Evolutionary conservation across 305 asterid species (phyloP).

Genomic region (Fraxinus angustifolia): DNA sequence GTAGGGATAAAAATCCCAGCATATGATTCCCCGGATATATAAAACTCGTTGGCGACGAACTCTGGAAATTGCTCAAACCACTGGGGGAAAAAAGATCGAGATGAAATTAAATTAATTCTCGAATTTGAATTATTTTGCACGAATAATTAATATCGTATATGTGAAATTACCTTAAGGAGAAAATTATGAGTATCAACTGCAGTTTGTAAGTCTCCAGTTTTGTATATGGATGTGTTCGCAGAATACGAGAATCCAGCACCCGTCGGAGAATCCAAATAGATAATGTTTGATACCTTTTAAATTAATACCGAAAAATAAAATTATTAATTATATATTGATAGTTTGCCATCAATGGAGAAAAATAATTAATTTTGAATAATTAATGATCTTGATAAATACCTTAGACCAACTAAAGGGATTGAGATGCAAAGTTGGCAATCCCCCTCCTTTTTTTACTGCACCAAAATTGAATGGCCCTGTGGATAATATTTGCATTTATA

Average conservation of each 20-base stretch:
- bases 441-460: conserved; percentile 36
- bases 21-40: conserved; percentile 51
- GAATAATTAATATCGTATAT: not conserved
- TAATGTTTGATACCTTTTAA: conserved; percentile 44
- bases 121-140: not conserved
- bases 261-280: conserved; percentile 57
- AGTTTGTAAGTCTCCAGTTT: conserved; percentile 46
- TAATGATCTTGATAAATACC: conserved; percentile 25
- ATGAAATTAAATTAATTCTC: not conserved
- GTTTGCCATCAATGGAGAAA: not conserved
- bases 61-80: conserved; percentile 53
- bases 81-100: conserved; percentile 14
- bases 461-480: conserved; percentile 67
- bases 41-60: conserved; percentile 43
- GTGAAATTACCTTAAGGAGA: conserved; percentile 48
- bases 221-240: conserved; percentile 9
- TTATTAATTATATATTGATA: not conserved
- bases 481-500: not conserved
- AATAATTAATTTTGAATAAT: not conserved
- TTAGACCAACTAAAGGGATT: conserved; percentile 62
- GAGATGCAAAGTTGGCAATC: conserved; percentile 50
- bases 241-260: conserved; percentile 62
- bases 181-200: conserved; percentile 56
- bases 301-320: not conserved
- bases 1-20: conserved; percentile 59